These are phyloP conservation scores for Acidiella bohemica DNA, from an alignment of 495 filamentous ascomycete species.

Conservation along the genomic window DNA sequence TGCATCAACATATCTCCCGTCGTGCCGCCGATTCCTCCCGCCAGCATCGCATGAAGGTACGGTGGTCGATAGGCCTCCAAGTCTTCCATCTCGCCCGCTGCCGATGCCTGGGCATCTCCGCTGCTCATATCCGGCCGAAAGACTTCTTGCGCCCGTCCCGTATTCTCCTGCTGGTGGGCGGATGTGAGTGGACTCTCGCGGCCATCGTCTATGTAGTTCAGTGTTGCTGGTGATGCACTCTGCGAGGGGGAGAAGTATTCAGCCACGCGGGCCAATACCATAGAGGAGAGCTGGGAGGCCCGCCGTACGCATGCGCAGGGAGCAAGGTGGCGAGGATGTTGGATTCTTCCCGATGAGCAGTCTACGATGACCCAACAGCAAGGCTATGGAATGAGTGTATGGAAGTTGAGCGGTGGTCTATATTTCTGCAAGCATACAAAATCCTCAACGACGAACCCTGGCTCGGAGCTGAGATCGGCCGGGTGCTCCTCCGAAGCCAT, in stretches of 20 bases:
- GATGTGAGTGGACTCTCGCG: neutral
- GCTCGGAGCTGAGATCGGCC: no score
- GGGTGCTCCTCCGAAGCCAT: no score
- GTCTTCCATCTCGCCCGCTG: constrained; percentile 18
- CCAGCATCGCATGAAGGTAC: constrained; percentile 68
- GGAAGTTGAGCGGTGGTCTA: no score
- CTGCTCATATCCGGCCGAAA: constrained; percentile 15
- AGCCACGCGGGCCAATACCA: constrained; percentile 28
- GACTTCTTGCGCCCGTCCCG: constrained; percentile 20
- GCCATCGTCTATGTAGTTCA: constrained; percentile 25
- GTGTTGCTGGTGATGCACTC: constrained; percentile 4
- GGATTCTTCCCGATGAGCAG: no score
- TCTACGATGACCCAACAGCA: no score
- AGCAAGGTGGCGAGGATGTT: neutral
- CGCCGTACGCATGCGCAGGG: constrained; percentile 12
- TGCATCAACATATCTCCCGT: constrained; percentile 98
- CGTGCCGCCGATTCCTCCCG: constrained; percentile 78
- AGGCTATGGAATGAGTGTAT: no score
- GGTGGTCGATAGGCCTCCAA: constrained; percentile 2
- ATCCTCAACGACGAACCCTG: no score
- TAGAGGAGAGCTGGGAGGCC: constrained; percentile 17
- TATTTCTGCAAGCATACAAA: no score
- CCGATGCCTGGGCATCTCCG: neutral
- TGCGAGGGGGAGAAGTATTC: constrained; percentile 22
- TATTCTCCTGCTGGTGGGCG: neutral